Percentiles rank a stretch among this genome's conserved stretches.
These are phyloP conservation scores for Kwoniella sp. DNA, from an alignment of 768 basidiomycete genomes.

Conservation along the genomic window DNA sequence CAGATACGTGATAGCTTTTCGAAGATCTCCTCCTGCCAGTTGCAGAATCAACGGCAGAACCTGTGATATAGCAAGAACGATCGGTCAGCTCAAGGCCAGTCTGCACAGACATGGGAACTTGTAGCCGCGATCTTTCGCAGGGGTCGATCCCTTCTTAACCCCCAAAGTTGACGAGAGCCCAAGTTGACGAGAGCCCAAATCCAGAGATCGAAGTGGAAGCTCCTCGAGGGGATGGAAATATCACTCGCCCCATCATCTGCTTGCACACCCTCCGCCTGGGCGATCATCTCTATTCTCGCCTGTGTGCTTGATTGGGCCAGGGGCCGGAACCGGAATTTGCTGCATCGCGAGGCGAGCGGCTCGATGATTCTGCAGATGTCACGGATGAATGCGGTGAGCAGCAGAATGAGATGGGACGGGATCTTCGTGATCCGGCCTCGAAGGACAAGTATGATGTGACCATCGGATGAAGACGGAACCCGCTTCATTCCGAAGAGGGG, in stretches of 20 bases:
- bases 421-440: not conserved
- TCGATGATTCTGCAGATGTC: conserved; percentile 79
- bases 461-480: not conserved
- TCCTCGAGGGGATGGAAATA: not conserved
- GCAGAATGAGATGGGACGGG: too few relatives aligned
- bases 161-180: not conserved
- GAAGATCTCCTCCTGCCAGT: conserved; percentile 82
- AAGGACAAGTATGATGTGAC: too few relatives aligned
- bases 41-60: conserved; percentile 51
- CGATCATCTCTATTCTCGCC: conserved; percentile 76
- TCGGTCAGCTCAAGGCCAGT: too few relatives aligned
- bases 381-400: not conserved
- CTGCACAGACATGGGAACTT: too few relatives aligned
- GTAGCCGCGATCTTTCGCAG: too few relatives aligned
- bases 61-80: too few relatives aligned
- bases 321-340: conserved; percentile 96
- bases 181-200: too few relatives aligned
- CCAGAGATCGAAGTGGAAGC: too few relatives aligned
- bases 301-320: conserved; percentile 77
- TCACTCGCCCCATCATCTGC: conserved; percentile 56
- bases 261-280: conserved; percentile 69
- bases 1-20: conserved; percentile 94
- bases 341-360: conserved; percentile 96
- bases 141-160: too few relatives aligned
- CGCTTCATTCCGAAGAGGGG: too few relatives aligned